Percentiles rank a stretch among this genome's conserved stretches.
Evolutionary conservation across 371 early-diverging fungal species (phyloP).

Genomic region (Choanephora cucurbitarum): DNA sequence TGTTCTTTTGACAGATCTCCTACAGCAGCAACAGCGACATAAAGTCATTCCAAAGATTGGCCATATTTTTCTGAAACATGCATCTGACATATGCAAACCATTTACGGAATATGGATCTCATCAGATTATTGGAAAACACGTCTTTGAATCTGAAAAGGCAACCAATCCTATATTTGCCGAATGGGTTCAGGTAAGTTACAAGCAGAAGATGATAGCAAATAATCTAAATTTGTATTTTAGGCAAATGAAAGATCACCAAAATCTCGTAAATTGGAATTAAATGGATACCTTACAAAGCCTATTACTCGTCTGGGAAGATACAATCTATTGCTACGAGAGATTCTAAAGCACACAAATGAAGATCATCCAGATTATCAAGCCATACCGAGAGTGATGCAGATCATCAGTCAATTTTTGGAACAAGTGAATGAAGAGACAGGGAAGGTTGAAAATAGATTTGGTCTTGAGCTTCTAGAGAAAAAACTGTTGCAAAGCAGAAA

Average conservation of each 20-base stretch:
- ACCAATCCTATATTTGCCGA: conserved; percentile 66
- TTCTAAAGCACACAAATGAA: conserved; percentile 78
- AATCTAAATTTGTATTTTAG: too few relatives aligned
- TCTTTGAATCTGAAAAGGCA: conserved; percentile 76
- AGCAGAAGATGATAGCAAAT: too few relatives aligned
- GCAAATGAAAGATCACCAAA: conserved; percentile 66
- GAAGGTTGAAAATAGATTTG: conserved; percentile 69
- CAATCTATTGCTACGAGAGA: conserved; percentile 80
- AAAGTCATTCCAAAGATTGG: conserved; percentile 81
- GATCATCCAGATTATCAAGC: conserved; percentile 72
- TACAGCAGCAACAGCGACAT: conserved; percentile 69
- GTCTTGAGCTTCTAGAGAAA: conserved; percentile 23
- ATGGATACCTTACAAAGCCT: conserved; percentile 78
- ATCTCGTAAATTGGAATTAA: conserved; percentile 74
- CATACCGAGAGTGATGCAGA: conserved; percentile 62
- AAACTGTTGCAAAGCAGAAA: conserved; percentile 54
- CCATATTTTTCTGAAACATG: conserved; percentile 78
- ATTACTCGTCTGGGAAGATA: conserved; percentile 87
- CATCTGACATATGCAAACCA: conserved; percentile 63
- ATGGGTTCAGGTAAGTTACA: conserved; percentile 74
- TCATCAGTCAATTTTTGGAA: conserved; percentile 45
- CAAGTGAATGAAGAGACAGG: conserved; percentile 83
- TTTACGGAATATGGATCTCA: conserved; percentile 90
- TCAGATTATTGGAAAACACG: conserved; percentile 80
- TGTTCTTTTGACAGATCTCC: conserved; percentile 63